A percentile compares a stretch with the other conserved stretches of the same genome.
Conservation (phyloP, 169 alveolate genomes). For the Plasmodium gaboni region DNA sequence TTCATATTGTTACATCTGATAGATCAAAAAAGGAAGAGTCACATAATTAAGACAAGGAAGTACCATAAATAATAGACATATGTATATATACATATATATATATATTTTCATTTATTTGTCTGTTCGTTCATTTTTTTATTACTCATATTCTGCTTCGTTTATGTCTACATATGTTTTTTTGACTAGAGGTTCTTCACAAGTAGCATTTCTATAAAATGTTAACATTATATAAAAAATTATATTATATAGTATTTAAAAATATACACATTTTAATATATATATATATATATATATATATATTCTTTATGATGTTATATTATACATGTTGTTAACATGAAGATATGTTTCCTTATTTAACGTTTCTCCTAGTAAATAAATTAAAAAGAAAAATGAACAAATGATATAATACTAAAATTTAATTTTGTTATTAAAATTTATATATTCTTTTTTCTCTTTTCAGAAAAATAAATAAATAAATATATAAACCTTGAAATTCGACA, state of each 20-base stretch:
- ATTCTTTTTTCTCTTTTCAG: not conserved
- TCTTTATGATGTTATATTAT: constrained; percentile 4
- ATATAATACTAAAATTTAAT: not conserved
- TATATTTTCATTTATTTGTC: not conserved
- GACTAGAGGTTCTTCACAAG: constrained; percentile 59
- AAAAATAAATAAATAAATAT: too few species aligned
- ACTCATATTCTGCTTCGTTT: constrained; percentile 73
- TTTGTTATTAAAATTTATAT: constrained; percentile 1
- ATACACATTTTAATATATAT: constrained; percentile 12
- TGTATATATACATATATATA: not conserved
- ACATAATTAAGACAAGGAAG: not conserved
- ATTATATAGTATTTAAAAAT: not conserved
- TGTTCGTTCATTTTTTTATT: not conserved
- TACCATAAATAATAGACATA: not conserved
- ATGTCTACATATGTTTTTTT: constrained; percentile 56
- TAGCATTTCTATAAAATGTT: constrained; percentile 49
- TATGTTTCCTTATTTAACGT: constrained; percentile 33
- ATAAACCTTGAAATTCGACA: constrained; percentile 72
- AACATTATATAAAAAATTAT: not conserved
- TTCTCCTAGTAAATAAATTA: constrained; percentile 17
- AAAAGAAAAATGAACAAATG: not conserved
- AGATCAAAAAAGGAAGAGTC: not conserved
- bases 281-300: not conserved
- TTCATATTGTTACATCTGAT: constrained; percentile 69
- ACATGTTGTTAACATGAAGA: constrained; percentile 75